Evolutionary conservation across 1,284 basidiomycete genomes (phyloP).

Genomic region (Puccinia hordei): DNA sequence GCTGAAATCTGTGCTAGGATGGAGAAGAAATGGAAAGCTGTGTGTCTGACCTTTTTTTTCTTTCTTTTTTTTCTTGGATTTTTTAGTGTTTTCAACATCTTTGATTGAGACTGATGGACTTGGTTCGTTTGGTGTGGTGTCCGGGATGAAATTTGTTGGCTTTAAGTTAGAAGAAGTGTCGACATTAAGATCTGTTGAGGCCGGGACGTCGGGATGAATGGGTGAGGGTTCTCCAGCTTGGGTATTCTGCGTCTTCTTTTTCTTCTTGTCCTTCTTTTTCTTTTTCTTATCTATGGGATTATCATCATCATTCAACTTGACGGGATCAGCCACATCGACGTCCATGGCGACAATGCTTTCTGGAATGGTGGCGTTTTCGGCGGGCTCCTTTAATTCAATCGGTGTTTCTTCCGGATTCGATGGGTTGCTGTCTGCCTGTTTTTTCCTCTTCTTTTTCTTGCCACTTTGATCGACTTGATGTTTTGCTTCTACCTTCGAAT

Average conservation of each 20-base stretch:
- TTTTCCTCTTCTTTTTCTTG: slow-evolving; percentile 30
- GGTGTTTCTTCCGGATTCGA: background rate
- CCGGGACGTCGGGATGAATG: background rate
- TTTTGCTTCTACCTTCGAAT: background rate
- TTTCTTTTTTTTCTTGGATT: slow-evolving; percentile 3
- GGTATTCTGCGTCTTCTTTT: background rate
- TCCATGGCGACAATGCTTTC: background rate
- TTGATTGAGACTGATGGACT: background rate
- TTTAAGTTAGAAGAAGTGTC: background rate
- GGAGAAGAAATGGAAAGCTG: background rate
- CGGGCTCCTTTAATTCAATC: background rate
- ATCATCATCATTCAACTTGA: background rate
- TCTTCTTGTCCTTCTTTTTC: slow-evolving; percentile 3
- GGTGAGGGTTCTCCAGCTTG: background rate
- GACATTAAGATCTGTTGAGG: background rate
- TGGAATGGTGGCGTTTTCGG: background rate
- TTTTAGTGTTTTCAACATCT: slow-evolving; percentile 5
- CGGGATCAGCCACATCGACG: background rate
- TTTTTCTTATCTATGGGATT: slow-evolving; percentile 7
- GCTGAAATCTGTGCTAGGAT: background rate
- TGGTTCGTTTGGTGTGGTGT: background rate
- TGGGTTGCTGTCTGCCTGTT: background rate
- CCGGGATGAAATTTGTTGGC: background rate
- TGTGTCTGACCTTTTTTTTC: slow-evolving; percentile 13
- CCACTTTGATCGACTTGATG: background rate